Base-by-base conservation (phyloP, 441 rosid genomes). In the Capsella rubella region DNA sequence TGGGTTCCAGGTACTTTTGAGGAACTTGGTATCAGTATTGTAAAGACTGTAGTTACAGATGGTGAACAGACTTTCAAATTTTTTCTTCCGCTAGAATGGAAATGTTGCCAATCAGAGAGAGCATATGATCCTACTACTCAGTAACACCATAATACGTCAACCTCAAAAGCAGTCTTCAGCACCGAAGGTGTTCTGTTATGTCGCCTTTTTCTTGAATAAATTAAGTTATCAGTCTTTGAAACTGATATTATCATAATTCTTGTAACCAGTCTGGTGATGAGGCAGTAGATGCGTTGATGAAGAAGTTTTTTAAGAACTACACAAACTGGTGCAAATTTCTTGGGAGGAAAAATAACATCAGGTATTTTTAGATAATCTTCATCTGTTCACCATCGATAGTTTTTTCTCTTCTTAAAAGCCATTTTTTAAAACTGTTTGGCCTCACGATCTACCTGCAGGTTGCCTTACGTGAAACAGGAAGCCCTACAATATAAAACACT, bases 71-170 rank as follows among this genome's bases (percentile, higher is more conserved):
- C 6, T 68, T 73, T 62, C 21, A 45, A 5, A 37, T 10, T 16
- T 58, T 14, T 71, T 72, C 79, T 39, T 39, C 53, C 56, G 28
- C 64, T 92, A 95, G 99, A 80, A 82, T 80, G 99, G 97, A 75
- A 95, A 87, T 84, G 91, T 89, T 35, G 84, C 95, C 67, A 95
- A 95, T 75, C 99, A 95, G 81, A 87, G 97, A 85, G 99, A 95
- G 84, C 96, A 95, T 87, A 78, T 95, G 64, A 83, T 92, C 79
- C 88, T 95, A 75, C 97, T 95, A 43, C 87, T 95, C 54, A 95
- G 98, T 65, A 92, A 89, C 79, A 67, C 79, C 74, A 87, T 85
- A 49, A 80, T 79, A 73, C 85, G 96, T 70, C 89, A 84, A 65
- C 82, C 83, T 78, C 82, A 82, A 54, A 87, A 88, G 79, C 89